Base-by-base conservation (phyloP, 306 rosid genomes). In the Gastrolobium villosum region DNA sequence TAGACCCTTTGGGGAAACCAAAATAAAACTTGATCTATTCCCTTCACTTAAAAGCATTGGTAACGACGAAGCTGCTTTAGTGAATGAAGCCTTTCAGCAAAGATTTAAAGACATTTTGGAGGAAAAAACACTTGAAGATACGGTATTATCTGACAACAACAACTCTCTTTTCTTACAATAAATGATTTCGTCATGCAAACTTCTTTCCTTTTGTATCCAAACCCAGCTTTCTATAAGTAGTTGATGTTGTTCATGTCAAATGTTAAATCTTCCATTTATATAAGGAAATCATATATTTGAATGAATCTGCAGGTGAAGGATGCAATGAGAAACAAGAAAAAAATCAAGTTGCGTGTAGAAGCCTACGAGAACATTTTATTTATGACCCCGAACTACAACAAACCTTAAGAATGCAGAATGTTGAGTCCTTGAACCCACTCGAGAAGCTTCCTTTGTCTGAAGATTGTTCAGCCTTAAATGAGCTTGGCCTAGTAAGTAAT, bases 401-500 rank as follows among this genome's bases (percentile, higher is more conserved):
- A 2, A 74, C 67, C 77, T 65, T 81, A 10, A 81, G 46, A 28
- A 41, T 10, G 61, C 86, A 72, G 62, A 8, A 73, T 43, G 75
- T 81, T 41, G 82, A 79, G 75, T 14, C 10, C 31, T 69, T 86
- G 48, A 79, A 81, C 37, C 69, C 53, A 43, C 65, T 86, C 64
- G 81, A 56, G 44, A 57, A 81, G 3, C 68, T 91, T 41, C 89
- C 88, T 6, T 70, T 78, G 48, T 80, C 75, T 43, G 57, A 46
- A 3, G 84, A 70, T 40, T 73, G 44, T 49, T 28, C 78, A 0
- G 86, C 89, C 74, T 87, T 89, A 62, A 81, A 81, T 30, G 90
- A 84, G n/a, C 91, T 94, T 70, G 97, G 89, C 72, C 81, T 94
- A 81, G 98, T 90, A 80, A 83, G 82, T 63, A 63, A 70, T 30